These are phyloP conservation scores for Clathrospora elynae DNA, from an alignment of 2,329 filamentous ascomycete species.

Conservation along the genomic window DNA sequence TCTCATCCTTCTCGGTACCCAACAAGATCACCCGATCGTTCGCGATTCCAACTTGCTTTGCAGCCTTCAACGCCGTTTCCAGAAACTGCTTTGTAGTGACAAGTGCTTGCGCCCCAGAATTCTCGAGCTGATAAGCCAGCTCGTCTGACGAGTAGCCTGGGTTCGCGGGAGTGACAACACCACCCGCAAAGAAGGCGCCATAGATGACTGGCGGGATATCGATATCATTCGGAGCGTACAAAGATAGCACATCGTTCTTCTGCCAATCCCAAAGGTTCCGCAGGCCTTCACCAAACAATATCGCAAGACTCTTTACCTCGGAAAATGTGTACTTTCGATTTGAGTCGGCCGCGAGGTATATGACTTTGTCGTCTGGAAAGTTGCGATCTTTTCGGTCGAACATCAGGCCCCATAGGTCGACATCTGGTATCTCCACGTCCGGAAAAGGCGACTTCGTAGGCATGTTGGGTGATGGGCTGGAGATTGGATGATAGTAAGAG, in stretches of 20 bases:
- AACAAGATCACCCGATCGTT: constrained; percentile 74
- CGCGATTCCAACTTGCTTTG: constrained; percentile 69
- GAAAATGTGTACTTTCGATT: constrained; percentile 66
- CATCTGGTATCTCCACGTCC: constrained; percentile 26
- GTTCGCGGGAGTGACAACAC: constrained; percentile 79
- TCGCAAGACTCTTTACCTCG: constrained; percentile 66
- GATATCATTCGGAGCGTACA: constrained; percentile 84
- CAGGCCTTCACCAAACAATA: constrained; percentile 77
- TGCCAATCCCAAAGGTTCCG: constrained; percentile 75
- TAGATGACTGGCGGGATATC: constrained; percentile 77
- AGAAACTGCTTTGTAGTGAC: constrained; percentile 73
- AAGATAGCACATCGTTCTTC: constrained; percentile 77
- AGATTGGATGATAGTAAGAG: no score
- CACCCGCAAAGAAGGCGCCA: constrained; percentile 81
- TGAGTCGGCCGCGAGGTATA: constrained; percentile 28
- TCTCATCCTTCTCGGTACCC: constrained; percentile 67
- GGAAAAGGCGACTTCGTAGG: constrained; percentile 31
- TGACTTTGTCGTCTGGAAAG: constrained; percentile 32
- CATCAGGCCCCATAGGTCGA: constrained; percentile 31
- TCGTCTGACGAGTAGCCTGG: constrained; percentile 83
- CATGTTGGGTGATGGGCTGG: constrained; percentile 22
- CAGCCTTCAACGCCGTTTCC: constrained; percentile 68
- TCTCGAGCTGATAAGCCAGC: constrained; percentile 79
- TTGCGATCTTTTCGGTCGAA: constrained; percentile 30
- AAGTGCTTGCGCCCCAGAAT: constrained; percentile 74